Conservation (phyloP, 805 yeast species). For the Jamesozyma lodderae region DNA sequence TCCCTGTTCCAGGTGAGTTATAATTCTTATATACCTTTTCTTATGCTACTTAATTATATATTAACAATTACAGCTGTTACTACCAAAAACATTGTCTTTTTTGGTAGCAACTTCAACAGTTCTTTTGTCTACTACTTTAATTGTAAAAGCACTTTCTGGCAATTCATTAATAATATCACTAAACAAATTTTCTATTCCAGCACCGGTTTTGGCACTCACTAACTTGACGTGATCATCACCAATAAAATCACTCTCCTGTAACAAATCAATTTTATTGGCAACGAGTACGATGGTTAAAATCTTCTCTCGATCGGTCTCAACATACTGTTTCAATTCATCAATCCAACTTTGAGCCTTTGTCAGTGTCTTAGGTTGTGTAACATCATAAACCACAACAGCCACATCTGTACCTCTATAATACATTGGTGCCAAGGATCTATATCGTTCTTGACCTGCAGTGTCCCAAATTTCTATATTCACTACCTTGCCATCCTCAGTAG, state of each 20-base stretch:
- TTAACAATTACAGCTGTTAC: background rate
- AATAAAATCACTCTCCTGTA: conserved; percentile 34
- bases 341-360: conserved; percentile 70
- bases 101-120: background rate
- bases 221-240: background rate
- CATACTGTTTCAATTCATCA: conserved; percentile 47
- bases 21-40: conserved; percentile 6
- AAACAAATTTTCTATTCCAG: conserved; percentile 38
- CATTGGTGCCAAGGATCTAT: conserved; percentile 72
- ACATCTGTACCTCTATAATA: conserved; percentile 75
- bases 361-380: conserved; percentile 55
- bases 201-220: conserved; percentile 49
- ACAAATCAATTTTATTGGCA: conserved; percentile 70
- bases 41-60: background rate
- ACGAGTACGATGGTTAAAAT: conserved; percentile 58
- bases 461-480: conserved; percentile 80
- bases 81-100: background rate
- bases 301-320: conserved; percentile 38
- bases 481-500: conserved; percentile 38
- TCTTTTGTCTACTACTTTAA: background rate
- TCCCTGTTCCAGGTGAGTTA: conserved; percentile 83
- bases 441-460: conserved; percentile 79
- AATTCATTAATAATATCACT: conserved; percentile 36
- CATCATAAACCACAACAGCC: conserved; percentile 70
- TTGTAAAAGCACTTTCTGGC: conserved; percentile 19